phyloP scores from a whole-genome alignment of 768 basidiomycete genomes.

The Trametes maxima region DNA sequence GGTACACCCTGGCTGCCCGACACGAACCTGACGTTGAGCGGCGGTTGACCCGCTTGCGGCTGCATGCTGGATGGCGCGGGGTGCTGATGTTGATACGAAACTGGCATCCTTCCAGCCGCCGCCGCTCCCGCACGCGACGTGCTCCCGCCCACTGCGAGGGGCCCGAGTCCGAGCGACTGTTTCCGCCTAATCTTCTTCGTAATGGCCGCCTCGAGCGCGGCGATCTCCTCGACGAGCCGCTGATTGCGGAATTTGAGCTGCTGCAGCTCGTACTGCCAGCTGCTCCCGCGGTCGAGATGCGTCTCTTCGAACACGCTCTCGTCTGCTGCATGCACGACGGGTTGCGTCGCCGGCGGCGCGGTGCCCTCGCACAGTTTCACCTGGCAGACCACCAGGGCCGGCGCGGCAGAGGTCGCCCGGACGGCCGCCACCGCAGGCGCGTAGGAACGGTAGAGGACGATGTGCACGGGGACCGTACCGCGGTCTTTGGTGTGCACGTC shows the following conservation, averaged over 20 bases:
- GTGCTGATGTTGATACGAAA: constrained; percentile 4
- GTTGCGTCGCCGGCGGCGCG: constrained; percentile 12
- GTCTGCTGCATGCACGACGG: constrained; percentile 19
- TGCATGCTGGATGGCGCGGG: constrained; percentile 1
- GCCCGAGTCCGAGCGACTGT: constrained; percentile 2
- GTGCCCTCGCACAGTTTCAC: constrained; percentile 25
- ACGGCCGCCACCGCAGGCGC: neutral
- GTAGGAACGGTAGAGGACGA: constrained; percentile 43
- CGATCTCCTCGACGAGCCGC: constrained; percentile 61
- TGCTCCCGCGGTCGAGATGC: constrained; percentile 64
- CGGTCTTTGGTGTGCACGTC: constrained; percentile 45
- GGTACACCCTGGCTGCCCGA: constrained; percentile 9
- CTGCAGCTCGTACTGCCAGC: constrained; percentile 94
- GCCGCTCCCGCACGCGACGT: neutral
- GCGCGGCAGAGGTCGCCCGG: neutral
- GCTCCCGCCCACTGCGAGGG: neutral
- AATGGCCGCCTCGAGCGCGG: constrained; percentile 38
- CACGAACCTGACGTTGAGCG: constrained; percentile 22
- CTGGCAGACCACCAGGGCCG: constrained; percentile 33
- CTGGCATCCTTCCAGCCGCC: neutral
- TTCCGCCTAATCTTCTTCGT: constrained; percentile 18
- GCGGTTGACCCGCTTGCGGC: neutral
- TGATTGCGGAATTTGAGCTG: constrained; percentile 77
- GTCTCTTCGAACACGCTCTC: constrained; percentile 74
- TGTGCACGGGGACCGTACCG: constrained; percentile 32